These are phyloP conservation scores for Epicoccum sorghinum DNA, from an alignment of 2,329 filamentous ascomycete genomes.

Conservation along the genomic window DNA sequence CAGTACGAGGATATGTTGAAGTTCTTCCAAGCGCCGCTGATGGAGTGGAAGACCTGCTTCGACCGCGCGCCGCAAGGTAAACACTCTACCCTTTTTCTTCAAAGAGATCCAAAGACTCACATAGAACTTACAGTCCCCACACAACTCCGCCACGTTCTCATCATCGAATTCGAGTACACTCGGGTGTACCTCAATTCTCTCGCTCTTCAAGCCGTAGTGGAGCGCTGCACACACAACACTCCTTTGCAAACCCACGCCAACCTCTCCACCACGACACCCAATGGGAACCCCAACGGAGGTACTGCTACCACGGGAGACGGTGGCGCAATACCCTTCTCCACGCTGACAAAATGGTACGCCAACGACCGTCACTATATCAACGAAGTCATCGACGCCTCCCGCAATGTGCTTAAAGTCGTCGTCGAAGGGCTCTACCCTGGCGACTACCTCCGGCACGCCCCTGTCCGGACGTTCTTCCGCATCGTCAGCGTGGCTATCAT, in stretches of 20 bases:
- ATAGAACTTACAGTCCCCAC: constrained; percentile 55
- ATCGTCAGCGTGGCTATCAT: constrained; percentile 89
- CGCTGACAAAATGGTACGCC: constrained; percentile 58
- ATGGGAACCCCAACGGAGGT: constrained; percentile 16
- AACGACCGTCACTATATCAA: constrained; percentile 67
- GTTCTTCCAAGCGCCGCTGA: constrained; percentile 78
- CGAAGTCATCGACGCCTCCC: constrained; percentile 77
- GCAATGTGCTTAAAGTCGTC: constrained; percentile 77
- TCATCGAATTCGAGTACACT: constrained; percentile 95
- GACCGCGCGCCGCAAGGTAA: constrained; percentile 68
- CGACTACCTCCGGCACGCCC: constrained; percentile 80
- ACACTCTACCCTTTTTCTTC: not conserved
- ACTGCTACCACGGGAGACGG: constrained; percentile 33
- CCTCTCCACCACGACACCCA: constrained; percentile 26
- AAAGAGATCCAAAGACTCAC: not conserved
- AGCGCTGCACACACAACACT: constrained; percentile 83
- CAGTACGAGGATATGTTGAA: constrained; percentile 82
- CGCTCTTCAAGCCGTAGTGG: constrained; percentile 91
- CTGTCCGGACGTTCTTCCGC: constrained; percentile 83
- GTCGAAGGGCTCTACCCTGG: constrained; percentile 76
- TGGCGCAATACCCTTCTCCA: constrained; percentile 53
- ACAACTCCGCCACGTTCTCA: constrained; percentile 75
- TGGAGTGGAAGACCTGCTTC: constrained; percentile 81
- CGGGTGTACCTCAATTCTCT: constrained; percentile 94
- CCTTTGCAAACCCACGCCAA: constrained; percentile 44